Conservation (phyloP, 192 early-diverging fungal genomes). For the Linnemannia hyalina region DNA sequence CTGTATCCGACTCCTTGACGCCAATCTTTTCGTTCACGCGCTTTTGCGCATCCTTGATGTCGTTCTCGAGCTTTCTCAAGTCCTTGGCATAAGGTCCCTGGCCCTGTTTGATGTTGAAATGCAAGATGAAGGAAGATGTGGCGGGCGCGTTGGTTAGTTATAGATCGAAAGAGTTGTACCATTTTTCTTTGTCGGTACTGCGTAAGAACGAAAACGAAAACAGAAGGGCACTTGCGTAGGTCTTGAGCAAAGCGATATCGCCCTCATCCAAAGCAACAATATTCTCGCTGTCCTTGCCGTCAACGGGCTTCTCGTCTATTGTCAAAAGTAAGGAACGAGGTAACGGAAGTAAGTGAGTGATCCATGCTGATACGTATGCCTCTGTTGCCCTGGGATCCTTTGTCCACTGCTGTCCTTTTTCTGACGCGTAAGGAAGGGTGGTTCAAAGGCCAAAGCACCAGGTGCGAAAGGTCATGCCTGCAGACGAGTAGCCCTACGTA, state of each 20-base stretch:
- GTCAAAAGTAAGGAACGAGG: not conserved
- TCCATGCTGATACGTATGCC: no score
- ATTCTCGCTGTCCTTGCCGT: conserved; percentile 86
- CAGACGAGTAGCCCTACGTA: conserved; percentile 58
- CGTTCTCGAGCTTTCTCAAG: conserved; percentile 92
- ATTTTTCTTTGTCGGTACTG: not conserved
- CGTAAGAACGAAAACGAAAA: not conserved
- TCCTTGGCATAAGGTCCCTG: conserved; percentile 98
- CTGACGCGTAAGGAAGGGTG: not conserved
- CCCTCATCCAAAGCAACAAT: conserved; percentile 93
- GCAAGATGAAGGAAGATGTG: not conserved
- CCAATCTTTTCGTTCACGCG: conserved; percentile 99
- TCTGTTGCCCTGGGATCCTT: not conserved
- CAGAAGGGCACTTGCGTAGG: conserved; percentile 76
- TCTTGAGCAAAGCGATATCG: conserved; percentile 92
- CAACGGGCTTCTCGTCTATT: conserved; percentile 83
- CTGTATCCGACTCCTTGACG: conserved; percentile 98
- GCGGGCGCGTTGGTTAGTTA: not conserved
- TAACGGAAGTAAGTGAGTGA: not conserved
- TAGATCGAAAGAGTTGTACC: not conserved
- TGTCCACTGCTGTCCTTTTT: no score
- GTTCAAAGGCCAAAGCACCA: not conserved
- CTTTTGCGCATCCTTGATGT: conserved; percentile 98
- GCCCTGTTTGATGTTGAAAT: conserved; percentile 69
- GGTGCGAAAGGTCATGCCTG: not conserved